Percentiles rank a stretch among this genome's conserved stretches.
These are phyloP conservation scores for Syzygium syzygioides DNA, from an alignment of 441 rosid genomes.

Conservation along the genomic window DNA sequence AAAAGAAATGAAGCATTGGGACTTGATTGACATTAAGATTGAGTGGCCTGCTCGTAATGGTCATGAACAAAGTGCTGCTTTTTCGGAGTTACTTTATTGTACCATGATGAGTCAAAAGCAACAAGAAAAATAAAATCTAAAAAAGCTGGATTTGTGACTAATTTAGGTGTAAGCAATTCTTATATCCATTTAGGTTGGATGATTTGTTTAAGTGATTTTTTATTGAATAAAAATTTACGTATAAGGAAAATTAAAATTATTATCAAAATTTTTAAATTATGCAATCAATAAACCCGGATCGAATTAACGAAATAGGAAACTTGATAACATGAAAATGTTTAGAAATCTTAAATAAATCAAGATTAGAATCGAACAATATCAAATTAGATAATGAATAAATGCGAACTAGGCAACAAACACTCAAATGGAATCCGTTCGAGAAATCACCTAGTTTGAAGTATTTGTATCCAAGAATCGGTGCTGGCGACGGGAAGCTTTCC, in stretches of 20 bases:
- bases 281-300: no score
- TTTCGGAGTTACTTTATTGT: not conserved
- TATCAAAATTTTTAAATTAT: no score
- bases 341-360: not conserved
- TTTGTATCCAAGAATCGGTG: not conserved
- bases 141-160: not conserved
- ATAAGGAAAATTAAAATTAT: not conserved
- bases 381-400: no score
- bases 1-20: not conserved
- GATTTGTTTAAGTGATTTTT: no score
- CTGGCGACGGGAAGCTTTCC: not conserved
- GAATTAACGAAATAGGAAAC: not conserved
- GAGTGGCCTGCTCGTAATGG: not conserved
- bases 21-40: not conserved
- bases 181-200: not conserved
- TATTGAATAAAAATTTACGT: not conserved
- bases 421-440: not conserved
- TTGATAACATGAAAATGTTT: not conserved
- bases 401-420: not conserved
- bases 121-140: not conserved
- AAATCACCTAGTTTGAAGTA: not conserved
- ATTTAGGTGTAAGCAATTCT: no score
- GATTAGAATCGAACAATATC: accelerated
- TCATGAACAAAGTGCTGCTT: not conserved
- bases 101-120: no score